Evolutionary conservation across 73 alveolate genomes (phyloP).

Genomic region (Tetrahymena thermophila): DNA sequence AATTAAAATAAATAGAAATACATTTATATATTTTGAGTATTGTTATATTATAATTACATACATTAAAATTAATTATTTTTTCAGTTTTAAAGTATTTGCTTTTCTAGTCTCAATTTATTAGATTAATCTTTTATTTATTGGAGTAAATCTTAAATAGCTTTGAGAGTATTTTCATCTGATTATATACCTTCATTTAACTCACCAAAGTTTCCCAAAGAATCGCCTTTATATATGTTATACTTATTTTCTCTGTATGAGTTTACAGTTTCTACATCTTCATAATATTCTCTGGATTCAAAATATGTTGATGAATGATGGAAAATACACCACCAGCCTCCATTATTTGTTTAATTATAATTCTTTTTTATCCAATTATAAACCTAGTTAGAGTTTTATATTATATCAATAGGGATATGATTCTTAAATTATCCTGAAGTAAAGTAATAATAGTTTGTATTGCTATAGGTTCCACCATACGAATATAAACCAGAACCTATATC

Average conservation of each 20-base stretch:
- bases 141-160: neutral
- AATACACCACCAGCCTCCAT: neutral
- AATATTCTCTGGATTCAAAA: neutral
- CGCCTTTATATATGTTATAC: neutral
- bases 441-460: neutral
- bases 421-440: neutral
- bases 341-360: neutral
- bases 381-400: neutral
- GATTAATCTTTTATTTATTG: neutral
- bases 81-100: neutral
- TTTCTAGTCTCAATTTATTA: neutral
- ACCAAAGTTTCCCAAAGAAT: neutral
- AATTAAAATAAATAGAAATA: too few relatives aligned
- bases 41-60: too few relatives aligned
- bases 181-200: neutral
- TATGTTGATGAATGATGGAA: neutral
- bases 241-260: neutral
- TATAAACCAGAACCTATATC: neutral
- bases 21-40: too few relatives aligned
- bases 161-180: neutral
- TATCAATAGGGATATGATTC: neutral
- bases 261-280: neutral
- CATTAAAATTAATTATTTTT: too few relatives aligned
- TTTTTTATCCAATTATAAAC: neutral
- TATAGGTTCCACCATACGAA: neutral